These are phyloP conservation scores for Neonectria sp. DNA, from an alignment of 2,329 filamentous ascomycete genomes.

Conservation along the genomic window DNA sequence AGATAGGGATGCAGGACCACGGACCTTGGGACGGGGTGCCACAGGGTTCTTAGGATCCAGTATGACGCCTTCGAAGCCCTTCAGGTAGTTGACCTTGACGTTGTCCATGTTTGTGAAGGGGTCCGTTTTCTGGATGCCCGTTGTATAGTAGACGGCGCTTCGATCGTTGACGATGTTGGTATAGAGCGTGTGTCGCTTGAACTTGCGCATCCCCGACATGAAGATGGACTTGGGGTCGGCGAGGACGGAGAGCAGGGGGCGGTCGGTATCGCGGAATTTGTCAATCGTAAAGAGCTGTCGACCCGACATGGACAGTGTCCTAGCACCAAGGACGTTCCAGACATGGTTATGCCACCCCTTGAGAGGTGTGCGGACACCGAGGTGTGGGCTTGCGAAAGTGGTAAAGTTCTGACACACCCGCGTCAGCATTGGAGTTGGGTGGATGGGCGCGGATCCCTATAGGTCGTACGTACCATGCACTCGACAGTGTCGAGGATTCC, in stretches of 20 bases:
- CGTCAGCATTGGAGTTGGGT: constrained; percentile 26
- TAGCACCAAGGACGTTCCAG: constrained; percentile 88
- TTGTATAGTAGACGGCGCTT: constrained; percentile 87
- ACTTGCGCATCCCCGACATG: constrained; percentile 81
- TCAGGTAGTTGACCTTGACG: constrained; percentile 80
- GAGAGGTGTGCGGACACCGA: constrained; percentile 81
- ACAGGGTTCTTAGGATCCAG: constrained; percentile 78
- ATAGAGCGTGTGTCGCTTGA: constrained; percentile 85
- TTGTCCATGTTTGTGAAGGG: constrained; percentile 80
- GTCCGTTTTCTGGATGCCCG: constrained; percentile 81
- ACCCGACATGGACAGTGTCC: constrained; percentile 86
- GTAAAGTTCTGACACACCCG: constrained; percentile 79
- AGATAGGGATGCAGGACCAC: constrained; percentile 47
- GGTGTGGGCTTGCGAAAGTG: constrained; percentile 89
- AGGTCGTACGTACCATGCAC: constrained; percentile 73
- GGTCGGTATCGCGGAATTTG: constrained; percentile 85
- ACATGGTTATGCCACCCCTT: constrained; percentile 76
- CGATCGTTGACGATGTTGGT: constrained; percentile 90
- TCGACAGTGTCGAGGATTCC: constrained; percentile 85
- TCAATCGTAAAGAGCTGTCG: constrained; percentile 91
- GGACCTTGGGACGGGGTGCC: constrained; percentile 59
- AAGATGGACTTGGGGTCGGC: constrained; percentile 91
- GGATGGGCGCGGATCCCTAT: neutral
- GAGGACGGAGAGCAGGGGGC: constrained; percentile 84
- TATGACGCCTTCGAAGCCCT: constrained; percentile 82